A percentile compares a stretch with the other conserved stretches of the same genome.
phyloP scores from a whole-genome alignment of 2,329 filamentous ascomycete species.

The Pestalotiopsis sp. region DNA sequence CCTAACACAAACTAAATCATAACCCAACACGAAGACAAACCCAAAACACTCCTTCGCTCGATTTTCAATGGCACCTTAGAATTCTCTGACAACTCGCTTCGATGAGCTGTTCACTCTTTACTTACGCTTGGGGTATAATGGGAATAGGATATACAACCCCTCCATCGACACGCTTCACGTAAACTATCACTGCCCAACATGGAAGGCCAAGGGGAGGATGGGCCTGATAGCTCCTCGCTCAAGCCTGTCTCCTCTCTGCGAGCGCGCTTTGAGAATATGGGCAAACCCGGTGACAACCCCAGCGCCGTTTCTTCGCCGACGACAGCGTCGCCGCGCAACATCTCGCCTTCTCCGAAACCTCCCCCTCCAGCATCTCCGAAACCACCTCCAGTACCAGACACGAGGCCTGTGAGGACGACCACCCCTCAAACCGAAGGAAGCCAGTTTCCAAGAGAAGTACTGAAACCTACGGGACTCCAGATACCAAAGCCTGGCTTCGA shows the following conservation, averaged over 20 bases:
- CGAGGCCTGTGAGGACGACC: slow-evolving; percentile 27
- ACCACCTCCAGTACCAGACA: slow-evolving; percentile 31
- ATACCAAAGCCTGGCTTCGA: slow-evolving; percentile 20
- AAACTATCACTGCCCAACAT: slow-evolving; percentile 30
- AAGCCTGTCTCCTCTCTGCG: slow-evolving; percentile 80
- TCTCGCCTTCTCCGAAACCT: slow-evolving; percentile 33
- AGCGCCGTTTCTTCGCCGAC: slow-evolving; percentile 27
- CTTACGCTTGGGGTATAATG: slow-evolving; percentile 1
- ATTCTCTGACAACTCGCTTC: not conserved
- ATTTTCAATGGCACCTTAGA: not conserved
- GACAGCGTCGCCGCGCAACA: slow-evolving; percentile 32
- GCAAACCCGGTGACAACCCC: slow-evolving; percentile 44
- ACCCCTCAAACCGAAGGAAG: slow-evolving; percentile 23
- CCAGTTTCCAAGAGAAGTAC: slow-evolving; percentile 24
- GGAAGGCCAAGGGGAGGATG: slow-evolving; percentile 51
- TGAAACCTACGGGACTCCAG: slow-evolving; percentile 19
- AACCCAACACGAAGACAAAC: not conserved
- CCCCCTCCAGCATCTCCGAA: slow-evolving; percentile 30
- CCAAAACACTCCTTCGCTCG: not conserved
- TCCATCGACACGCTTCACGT: not conserved
- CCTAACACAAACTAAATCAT: not conserved
- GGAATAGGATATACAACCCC: slow-evolving; percentile 6
- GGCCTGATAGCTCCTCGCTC: slow-evolving; percentile 75
- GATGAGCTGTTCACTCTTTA: slow-evolving; percentile 8
- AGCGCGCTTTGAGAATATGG: slow-evolving; percentile 80